These are phyloP conservation scores for Trichoderma asperellum DNA, from an alignment of 2,329 filamentous ascomycete species.

Conservation along the genomic window DNA sequence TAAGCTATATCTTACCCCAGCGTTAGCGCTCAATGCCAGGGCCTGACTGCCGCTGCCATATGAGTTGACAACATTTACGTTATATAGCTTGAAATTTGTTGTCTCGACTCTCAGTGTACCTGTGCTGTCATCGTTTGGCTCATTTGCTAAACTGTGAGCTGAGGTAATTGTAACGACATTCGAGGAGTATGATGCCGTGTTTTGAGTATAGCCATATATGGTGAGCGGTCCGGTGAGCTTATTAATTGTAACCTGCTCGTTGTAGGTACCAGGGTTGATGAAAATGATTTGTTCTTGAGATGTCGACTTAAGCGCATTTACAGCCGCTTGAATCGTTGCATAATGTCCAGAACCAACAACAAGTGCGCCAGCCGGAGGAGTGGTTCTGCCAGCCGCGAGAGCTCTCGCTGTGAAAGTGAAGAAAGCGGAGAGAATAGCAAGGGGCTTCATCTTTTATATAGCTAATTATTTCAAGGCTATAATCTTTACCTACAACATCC, in stretches of 20 bases:
- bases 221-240: background rate
- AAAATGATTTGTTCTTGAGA: background rate
- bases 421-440: background rate
- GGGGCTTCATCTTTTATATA: background rate
- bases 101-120: background rate
- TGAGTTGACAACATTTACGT: constrained; percentile 6
- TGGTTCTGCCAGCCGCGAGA: background rate
- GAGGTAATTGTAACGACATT: background rate
- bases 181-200: background rate
- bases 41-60: background rate
- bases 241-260: background rate
- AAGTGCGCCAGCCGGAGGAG: background rate
- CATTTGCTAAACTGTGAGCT: background rate
- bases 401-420: background rate
- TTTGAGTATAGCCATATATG: background rate
- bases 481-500: background rate
- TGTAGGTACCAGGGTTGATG: background rate
- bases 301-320: background rate
- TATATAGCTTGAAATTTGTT: constrained; percentile 3
- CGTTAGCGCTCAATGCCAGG: background rate
- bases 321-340: constrained; percentile 1
- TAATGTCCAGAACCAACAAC: background rate
- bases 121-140: background rate
- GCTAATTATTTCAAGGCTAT: background rate
- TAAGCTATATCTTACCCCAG: background rate